These are phyloP conservation scores for Pleodorina starrii DNA, from an alignment of 139 green algal species.

Conservation along the genomic window DNA sequence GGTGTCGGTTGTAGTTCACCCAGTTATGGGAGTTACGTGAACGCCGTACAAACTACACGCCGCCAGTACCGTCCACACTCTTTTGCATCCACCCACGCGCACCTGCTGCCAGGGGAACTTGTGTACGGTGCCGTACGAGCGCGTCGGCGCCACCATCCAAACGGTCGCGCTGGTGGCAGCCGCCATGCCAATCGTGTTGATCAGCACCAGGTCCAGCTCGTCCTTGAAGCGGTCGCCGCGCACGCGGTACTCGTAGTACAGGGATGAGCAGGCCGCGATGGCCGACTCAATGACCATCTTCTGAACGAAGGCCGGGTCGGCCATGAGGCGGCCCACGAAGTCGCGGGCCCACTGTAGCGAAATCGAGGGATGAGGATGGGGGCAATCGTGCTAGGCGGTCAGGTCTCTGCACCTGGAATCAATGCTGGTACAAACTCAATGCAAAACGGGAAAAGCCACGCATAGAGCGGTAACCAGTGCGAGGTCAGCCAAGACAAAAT, in stretches of 20 bases:
- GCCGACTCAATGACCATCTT: constrained; percentile 94
- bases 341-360: constrained; percentile 81
- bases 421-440: too few relatives aligned
- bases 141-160: constrained; percentile 90
- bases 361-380: background rate
- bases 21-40: too few relatives aligned
- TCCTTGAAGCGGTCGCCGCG: constrained; percentile 66
- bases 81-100: background rate
- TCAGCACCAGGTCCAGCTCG: constrained; percentile 92
- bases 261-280: constrained; percentile 76
- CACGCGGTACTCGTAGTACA: constrained; percentile 86
- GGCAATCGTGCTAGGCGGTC: too few relatives aligned
- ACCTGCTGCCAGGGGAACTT: constrained; percentile 92
- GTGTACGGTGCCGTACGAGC: constrained; percentile 80
- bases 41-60: too few relatives aligned
- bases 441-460: too few relatives aligned
- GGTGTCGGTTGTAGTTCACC: too few relatives aligned
- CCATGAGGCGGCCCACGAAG: constrained; percentile 97
- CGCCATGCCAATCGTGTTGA: constrained; percentile 89
- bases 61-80: too few relatives aligned
- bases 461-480: too few relatives aligned
- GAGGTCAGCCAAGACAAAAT: too few relatives aligned
- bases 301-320: constrained; percentile 95
- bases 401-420: too few relatives aligned
- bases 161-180: constrained; percentile 88